These are phyloP conservation scores for Linum trigynum DNA, from an alignment of 345 rosid species.

Conservation along the genomic window DNA sequence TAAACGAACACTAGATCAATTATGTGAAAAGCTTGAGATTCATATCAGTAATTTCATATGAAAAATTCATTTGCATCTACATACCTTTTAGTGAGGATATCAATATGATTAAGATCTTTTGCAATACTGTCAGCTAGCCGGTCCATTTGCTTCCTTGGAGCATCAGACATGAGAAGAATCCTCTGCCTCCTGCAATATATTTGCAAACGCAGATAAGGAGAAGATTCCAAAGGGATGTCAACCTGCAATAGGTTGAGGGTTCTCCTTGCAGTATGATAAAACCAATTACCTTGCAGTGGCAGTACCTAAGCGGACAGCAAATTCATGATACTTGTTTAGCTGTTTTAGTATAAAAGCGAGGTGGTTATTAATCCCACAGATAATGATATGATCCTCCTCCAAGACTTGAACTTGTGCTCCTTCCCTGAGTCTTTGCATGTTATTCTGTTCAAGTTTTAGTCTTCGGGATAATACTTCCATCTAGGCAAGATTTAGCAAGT, in stretches of 20 bases:
- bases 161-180: conserved; percentile 90
- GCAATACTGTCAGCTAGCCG: conserved; percentile 61
- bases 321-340: conserved; percentile 80
- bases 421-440: conserved; percentile 90
- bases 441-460: conserved; percentile 39
- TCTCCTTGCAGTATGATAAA: conserved; percentile 6
- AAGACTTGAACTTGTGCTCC: conserved; percentile 94
- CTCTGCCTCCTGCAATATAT: conserved; percentile 62
- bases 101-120: conserved; percentile 78
- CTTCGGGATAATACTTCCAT: conserved; percentile 15
- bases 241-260: conserved; percentile 2
- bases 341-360: conserved; percentile 76
- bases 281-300: conserved; percentile 73
- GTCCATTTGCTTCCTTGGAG: conserved; percentile 94
- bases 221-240: conserved; percentile 9
- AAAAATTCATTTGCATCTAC: conserved; percentile 7
- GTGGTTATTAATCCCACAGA: conserved; percentile 83
- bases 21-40: too few species aligned
- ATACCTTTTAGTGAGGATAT: conserved; percentile 84
- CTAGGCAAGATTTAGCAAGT: conserved; percentile 10
- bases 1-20: too few species aligned
- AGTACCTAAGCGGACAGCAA: conserved; percentile 84
- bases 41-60: too few species aligned
- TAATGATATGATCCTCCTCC: conserved; percentile 83
- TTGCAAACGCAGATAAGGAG: conserved; percentile 8